Evolutionary conservation across 768 basidiomycete species (phyloP).

Genomic region (Leccinum sublutescens): DNA sequence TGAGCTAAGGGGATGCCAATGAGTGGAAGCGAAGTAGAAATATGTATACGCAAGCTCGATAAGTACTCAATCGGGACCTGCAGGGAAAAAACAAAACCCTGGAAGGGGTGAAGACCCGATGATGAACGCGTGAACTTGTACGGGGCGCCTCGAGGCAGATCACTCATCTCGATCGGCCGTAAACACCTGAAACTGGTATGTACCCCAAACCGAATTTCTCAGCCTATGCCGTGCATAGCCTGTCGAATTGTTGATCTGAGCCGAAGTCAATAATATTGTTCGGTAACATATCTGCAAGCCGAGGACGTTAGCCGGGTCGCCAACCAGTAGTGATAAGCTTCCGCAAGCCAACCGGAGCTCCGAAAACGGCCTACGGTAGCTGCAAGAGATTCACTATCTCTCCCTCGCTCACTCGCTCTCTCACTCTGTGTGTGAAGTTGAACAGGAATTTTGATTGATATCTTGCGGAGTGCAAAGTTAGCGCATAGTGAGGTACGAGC

Average conservation of each 20-base stretch:
- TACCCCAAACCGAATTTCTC: neutral
- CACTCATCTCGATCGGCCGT: conserved; percentile 9
- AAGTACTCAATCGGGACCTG: conserved; percentile 1
- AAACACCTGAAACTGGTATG: conserved; percentile 11
- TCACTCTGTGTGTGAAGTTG: neutral
- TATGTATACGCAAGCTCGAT: conserved; percentile 1
- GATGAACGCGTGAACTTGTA: conserved; percentile 23
- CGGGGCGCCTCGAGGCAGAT: conserved; percentile 19
- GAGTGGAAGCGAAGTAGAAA: neutral
- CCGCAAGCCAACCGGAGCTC: neutral
- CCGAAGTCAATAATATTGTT: neutral
- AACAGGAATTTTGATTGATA: neutral
- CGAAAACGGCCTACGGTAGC: neutral
- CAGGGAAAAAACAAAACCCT: conserved; percentile 15
- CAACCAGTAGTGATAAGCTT: neutral
- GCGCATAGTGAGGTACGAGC: neutral
- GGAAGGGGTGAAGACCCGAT: conserved; percentile 2
- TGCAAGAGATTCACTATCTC: neutral
- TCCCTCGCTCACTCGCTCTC: neutral
- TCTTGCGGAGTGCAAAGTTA: neutral
- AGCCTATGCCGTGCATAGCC: neutral
- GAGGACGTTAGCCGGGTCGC: neutral
- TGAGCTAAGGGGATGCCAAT: neutral
- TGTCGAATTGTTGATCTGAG: neutral
- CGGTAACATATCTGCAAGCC: neutral